A percentile compares a stretch with the other conserved stretches of the same genome.
phyloP scores from a whole-genome alignment of 1,284 basidiomycete species.

The Agroathelia rolfsii region DNA sequence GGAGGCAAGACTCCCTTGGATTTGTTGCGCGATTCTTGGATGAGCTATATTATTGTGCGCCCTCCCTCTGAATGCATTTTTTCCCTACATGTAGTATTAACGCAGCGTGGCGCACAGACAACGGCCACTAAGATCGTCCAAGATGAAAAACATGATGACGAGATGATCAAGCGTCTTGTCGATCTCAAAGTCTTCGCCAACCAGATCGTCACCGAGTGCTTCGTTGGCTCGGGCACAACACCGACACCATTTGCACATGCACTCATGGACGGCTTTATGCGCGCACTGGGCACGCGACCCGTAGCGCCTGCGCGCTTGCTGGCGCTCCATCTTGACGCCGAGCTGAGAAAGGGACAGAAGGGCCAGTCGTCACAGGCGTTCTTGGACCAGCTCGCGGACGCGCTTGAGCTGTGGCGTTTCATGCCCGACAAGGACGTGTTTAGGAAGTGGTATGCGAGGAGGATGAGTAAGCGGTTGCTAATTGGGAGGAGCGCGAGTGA shows the following conservation, averaged over 20 bases:
- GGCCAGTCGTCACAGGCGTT: conserved; percentile 64
- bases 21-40: no score
- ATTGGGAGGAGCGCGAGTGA: conserved; percentile 82
- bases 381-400: conserved; percentile 62
- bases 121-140: conserved; percentile 50
- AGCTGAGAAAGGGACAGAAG: conserved; percentile 81
- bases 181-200: conserved; percentile 61
- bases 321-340: conserved; percentile 81
- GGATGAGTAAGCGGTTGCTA: conserved; percentile 82
- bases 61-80: no score
- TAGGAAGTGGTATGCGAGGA: conserved; percentile 88
- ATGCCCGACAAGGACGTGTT: conserved; percentile 92
- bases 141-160: conserved; percentile 48
- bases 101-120: no score
- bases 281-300: conserved; percentile 72
- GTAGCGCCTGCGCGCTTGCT: conserved; percentile 93
- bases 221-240: conserved; percentile 24
- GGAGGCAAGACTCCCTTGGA: no score
- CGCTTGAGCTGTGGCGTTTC: conserved; percentile 77
- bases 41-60: no score
- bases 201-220: conserved; percentile 34
- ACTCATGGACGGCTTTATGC: conserved; percentile 68
- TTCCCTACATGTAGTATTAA: no score
- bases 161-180: conserved; percentile 74
- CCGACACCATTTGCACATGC: conserved; percentile 48